Conservation (phyloP, 73 alveolate genomes). For the Paraurostyla sp. region DNA sequence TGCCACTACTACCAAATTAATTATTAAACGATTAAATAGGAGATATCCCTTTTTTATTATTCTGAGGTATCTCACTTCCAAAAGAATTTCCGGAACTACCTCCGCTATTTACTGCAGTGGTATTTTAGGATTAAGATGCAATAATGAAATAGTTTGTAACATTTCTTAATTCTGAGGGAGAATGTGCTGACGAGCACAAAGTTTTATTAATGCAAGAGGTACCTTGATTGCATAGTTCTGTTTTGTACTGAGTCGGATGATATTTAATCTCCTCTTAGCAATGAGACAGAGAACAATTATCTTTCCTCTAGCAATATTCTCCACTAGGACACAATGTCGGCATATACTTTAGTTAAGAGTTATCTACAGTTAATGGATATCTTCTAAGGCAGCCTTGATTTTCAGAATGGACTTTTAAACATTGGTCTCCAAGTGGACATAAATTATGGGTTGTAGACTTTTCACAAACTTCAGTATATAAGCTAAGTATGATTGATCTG, state of each 20-base stretch:
- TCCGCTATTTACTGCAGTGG: too few species aligned
- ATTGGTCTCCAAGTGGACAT: conserved; percentile 8
- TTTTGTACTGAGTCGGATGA: conserved; percentile 40
- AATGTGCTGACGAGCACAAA: conserved; percentile 15
- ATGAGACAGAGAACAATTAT: conserved; percentile 29
- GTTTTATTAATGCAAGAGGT: not conserved
- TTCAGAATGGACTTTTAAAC: conserved; percentile 8
- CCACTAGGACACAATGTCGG: conserved; percentile 16
- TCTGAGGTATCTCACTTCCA: not conserved
- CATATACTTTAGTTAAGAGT: not conserved
- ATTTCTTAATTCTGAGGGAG: conserved; percentile 23
- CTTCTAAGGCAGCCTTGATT: not conserved
- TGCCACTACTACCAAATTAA: conserved; percentile 1
- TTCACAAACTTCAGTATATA: conserved; percentile 7
- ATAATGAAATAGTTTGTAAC: conserved; percentile 9
- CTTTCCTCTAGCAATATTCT: conserved; percentile 25
- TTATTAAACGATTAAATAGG: conserved; percentile 2
- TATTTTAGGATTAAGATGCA: not conserved
- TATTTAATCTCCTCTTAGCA: conserved; percentile 8
- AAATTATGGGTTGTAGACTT: not conserved
- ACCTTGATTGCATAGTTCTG: conserved; percentile 12
- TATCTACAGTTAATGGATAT: conserved; percentile 23
- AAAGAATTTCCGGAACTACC: too few species aligned
- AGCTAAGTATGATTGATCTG: not conserved
- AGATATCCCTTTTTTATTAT: conserved; percentile 2